Conservation (phyloP, 75 land plant species). For the Pinus tabuliformis region DNA sequence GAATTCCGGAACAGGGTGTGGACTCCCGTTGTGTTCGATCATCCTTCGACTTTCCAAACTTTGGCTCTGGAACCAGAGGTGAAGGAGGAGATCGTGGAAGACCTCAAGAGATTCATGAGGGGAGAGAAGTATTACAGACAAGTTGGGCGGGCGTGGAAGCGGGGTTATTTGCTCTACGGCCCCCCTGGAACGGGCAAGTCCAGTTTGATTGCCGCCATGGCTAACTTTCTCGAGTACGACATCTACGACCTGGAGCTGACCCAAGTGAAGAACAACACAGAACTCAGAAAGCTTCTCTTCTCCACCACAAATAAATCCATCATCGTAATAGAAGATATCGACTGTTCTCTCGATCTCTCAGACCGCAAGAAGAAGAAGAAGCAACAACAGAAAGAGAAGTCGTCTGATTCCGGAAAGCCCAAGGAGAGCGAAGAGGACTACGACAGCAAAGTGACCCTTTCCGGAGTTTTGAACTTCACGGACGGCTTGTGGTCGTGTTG, state of each 20-base stretch:
- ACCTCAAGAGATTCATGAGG: constrained; percentile 32
- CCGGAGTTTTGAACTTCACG: too few species aligned
- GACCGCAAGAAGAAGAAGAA: too few species aligned
- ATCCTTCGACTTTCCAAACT: constrained; percentile 54
- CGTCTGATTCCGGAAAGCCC: too few species aligned
- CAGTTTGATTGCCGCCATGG: constrained; percentile 67
- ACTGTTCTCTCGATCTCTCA: too few species aligned
- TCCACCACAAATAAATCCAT: too few species aligned
- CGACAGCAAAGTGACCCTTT: too few species aligned
- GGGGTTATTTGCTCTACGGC: constrained; percentile 34
- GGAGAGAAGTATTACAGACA: constrained; percentile 12
- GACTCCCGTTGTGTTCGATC: constrained; percentile 54
- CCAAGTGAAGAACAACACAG: constrained; percentile 36
- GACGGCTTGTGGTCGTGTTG: too few species aligned
- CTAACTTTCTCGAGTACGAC: constrained; percentile 47
- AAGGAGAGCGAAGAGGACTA: too few species aligned
- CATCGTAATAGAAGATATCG: too few species aligned
- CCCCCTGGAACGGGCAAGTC: constrained; percentile 72
- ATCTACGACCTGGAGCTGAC: constrained; percentile 59
- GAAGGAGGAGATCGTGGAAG: constrained; percentile 51
- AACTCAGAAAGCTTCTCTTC: constrained; percentile 17
- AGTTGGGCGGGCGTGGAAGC: not conserved
- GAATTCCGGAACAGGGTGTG: constrained; percentile 21
- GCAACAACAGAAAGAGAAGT: too few species aligned
- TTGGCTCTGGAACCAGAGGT: constrained; percentile 50